phyloP scores from a whole-genome alignment of 108 stramenopile genomes.

The Nannochloropsis salina region DNA sequence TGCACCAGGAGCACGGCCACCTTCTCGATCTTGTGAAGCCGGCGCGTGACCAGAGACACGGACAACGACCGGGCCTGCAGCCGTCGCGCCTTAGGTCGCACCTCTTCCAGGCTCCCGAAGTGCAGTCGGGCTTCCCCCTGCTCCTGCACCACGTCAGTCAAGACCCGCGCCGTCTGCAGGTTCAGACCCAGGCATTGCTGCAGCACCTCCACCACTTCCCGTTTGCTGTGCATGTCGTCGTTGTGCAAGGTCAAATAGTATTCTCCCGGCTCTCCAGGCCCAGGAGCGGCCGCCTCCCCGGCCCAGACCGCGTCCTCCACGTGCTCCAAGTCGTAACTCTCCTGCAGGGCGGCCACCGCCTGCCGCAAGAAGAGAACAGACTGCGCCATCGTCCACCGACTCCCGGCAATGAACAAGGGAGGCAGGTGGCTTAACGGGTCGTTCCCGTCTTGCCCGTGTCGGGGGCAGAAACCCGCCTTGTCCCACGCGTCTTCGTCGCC shows the following conservation, averaged over 20 bases:
- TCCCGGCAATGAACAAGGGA: neutral
- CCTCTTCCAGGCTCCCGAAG: constrained; percentile 1
- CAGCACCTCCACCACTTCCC: constrained; percentile 23
- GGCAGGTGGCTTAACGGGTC: neutral
- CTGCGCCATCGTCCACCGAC: neutral
- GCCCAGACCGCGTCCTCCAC: constrained; percentile 9
- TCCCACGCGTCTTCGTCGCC: constrained; percentile 96
- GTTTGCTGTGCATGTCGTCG: constrained; percentile 30
- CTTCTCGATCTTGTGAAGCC: neutral
- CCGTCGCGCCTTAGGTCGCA: neutral
- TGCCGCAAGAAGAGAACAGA: neutral
- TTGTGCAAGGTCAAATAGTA: constrained; percentile 27
- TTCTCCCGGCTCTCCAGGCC: neutral
- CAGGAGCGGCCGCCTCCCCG: neutral
- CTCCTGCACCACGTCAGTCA: constrained; percentile 23
- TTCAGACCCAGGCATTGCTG: neutral
- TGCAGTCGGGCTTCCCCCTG: constrained; percentile 21
- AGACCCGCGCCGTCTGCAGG: neutral
- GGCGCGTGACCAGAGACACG: constrained; percentile 11
- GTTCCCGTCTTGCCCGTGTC: neutral
- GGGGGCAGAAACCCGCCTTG: constrained; percentile 65
- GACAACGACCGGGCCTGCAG: neutral
- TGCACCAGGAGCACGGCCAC: constrained; percentile 29
- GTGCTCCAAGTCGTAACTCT: neutral
- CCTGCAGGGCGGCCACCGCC: neutral